These are phyloP conservation scores for Pyrenochaeta sp. DNA, from an alignment of 2,329 filamentous ascomycete genomes.

Conservation along the genomic window DNA sequence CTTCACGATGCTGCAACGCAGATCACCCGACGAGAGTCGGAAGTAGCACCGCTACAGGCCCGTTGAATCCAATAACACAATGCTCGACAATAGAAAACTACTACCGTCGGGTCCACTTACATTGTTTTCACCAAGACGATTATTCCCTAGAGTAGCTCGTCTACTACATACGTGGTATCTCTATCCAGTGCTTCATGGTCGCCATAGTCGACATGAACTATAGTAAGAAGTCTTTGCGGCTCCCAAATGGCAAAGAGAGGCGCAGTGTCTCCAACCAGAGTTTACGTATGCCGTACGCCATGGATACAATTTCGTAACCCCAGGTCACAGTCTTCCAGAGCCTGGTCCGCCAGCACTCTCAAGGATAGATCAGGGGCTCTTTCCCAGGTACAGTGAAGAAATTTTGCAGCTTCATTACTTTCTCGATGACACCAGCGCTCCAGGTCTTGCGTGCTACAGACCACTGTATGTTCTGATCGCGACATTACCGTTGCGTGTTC, in stretches of 20 bases:
- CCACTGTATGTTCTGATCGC: neutral
- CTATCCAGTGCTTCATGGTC: neutral
- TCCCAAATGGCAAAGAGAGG: neutral
- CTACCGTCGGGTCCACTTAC: too few species aligned
- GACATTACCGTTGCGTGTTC: conserved; percentile 5
- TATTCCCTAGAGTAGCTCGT: neutral
- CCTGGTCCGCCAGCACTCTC: neutral
- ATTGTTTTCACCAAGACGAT: neutral
- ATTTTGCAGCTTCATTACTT: neutral
- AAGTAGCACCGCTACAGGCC: neutral
- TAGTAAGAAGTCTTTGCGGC: neutral
- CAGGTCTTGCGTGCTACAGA: neutral
- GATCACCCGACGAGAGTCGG: neutral
- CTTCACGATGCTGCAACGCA: too few species aligned
- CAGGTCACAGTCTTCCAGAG: neutral
- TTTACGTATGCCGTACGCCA: neutral
- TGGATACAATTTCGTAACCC: neutral
- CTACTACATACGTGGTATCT: neutral
- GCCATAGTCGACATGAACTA: neutral
- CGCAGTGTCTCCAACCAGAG: neutral
- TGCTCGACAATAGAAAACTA: too few species aligned
- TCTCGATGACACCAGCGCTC: neutral
- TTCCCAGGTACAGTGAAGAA: neutral
- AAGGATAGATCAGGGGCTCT: neutral
- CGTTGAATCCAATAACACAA: neutral